Evolutionary conservation across 805 yeast species (phyloP), one percentile per base, ranked within the genome.

Genomic region (Pichia exigua): DNA sequence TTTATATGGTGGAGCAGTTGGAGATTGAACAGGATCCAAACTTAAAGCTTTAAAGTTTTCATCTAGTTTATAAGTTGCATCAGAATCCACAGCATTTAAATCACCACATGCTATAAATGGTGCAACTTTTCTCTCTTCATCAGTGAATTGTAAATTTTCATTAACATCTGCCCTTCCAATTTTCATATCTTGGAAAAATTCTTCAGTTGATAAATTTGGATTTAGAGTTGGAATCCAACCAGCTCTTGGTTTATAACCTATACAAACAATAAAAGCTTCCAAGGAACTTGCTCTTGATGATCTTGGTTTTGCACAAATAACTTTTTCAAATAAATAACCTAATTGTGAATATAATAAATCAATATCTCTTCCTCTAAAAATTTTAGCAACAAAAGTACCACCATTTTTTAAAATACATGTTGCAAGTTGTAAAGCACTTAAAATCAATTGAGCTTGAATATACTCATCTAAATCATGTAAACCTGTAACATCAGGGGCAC

Each of bases 401-500:
- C 96, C 96, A 15, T 88, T 85, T 63, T 87, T 81, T 54, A 94
- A 74, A 20, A 94, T 75, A 64, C 96, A 89, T 1, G 97, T 87
- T 2, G 98, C 91, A 51, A 94, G 73, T 61, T 90, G 96, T 51
- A 94, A 71, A 1, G 99, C 99, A 41, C 97, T 85, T 59, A 91
- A 73, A 48, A 94, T 87, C 52, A 94, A 73, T 65, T 94, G 98
- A 2, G 96, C 97, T 71, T 94, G 99, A 52, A 94, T 87, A 65
- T 92, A 94, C 67, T 94, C 99, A 66, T 94, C 99, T 53, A 94
- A 73, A 68, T 94, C 99, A 65, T 94, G 99, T 48, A 94, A 69
- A 0, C 99, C 99, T 0, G 99, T 94, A 22, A 94, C 99, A 69
- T 94, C 99, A 2, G 99, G 99, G 0, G 99, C 99, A 52, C 99